These are phyloP conservation scores for Smittium culicis DNA, from an alignment of 371 early-diverging fungal genomes.

Conservation along the genomic window DNA sequence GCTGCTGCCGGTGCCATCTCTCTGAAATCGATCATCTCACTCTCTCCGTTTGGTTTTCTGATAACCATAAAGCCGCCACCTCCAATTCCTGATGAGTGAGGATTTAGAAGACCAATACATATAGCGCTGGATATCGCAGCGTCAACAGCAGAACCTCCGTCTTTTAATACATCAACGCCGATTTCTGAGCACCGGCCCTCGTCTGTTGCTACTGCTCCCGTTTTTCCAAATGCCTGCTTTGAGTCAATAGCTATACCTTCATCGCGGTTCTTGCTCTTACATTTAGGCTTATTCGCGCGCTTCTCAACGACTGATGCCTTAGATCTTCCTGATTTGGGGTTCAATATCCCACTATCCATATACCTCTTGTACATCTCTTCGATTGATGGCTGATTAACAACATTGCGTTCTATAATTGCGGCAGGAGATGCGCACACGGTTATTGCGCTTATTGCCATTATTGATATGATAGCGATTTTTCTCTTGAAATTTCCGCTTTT, in stretches of 20 bases:
- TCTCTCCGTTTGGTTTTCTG: conserved; percentile 42
- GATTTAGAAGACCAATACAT: conserved; percentile 87
- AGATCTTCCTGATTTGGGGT: no score
- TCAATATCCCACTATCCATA: no score
- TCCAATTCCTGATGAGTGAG: conserved; percentile 89
- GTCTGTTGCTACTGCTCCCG: conserved; percentile 80
- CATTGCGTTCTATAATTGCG: no score
- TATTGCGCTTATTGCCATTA: no score
- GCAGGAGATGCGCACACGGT: no score
- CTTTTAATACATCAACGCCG: conserved; percentile 74
- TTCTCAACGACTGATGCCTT: no score
- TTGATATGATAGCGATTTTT: no score
- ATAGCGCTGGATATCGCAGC: conserved; percentile 86
- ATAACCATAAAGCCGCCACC: conserved; percentile 97
- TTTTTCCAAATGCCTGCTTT: conserved; percentile 13
- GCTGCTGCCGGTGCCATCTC: conserved; percentile 82
- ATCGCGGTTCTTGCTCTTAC: no score
- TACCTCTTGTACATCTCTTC: no score
- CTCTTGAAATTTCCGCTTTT: no score
- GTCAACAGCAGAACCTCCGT: conserved; percentile 97
- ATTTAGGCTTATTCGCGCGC: no score
- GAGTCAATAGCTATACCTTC: conserved; percentile 3
- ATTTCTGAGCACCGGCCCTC: conserved; percentile 61
- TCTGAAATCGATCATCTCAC: conserved; percentile 60
- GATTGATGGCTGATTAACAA: no score